Conservation (phyloP, 2,329 filamentous ascomycete species). For the Aspergillus sp. region DNA sequence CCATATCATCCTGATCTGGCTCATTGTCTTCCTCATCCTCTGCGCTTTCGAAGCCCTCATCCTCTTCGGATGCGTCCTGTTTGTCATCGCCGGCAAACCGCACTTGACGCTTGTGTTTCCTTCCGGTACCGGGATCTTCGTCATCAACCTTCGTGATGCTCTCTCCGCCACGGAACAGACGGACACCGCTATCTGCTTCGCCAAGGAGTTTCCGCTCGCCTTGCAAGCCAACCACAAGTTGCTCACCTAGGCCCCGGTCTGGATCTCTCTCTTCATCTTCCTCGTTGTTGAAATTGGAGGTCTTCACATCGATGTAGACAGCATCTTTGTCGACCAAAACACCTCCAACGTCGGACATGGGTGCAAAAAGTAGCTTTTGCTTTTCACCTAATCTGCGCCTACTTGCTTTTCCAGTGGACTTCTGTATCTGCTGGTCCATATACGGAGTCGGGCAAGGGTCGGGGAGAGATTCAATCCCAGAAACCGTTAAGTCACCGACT, state of each 20-base stretch:
- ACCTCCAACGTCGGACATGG: conserved; percentile 97
- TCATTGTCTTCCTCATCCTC: conserved; percentile 54
- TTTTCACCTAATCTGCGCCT: conserved; percentile 87
- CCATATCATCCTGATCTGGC: conserved; percentile 48
- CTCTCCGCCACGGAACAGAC: conserved; percentile 78
- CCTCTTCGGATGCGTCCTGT: conserved; percentile 60
- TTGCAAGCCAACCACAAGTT: conserved; percentile 88
- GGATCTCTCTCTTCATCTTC: conserved; percentile 59
- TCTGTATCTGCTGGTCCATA: conserved; percentile 83
- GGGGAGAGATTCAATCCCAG: conserved; percentile 80
- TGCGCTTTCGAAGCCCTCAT: conserved; percentile 50
- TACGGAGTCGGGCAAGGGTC: conserved; percentile 94
- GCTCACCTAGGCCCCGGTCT: conserved; percentile 89
- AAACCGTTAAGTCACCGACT: conserved; percentile 82
- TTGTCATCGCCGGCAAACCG: conserved; percentile 50
- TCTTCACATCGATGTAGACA: conserved; percentile 79
- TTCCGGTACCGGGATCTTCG: conserved; percentile 58
- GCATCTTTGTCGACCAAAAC: conserved; percentile 96
- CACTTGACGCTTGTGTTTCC: conserved; percentile 54
- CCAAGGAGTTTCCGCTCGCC: conserved; percentile 78
- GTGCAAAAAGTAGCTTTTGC: conserved; percentile 92
- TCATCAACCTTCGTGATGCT: conserved; percentile 59
- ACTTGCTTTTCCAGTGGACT: conserved; percentile 77
- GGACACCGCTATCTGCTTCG: conserved; percentile 76
- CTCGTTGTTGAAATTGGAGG: conserved; percentile 67